Percentiles rank a stretch among this genome's conserved stretches.
These are phyloP conservation scores for Starmerella kuoi DNA, from an alignment of 805 yeast species.

Conservation along the genomic window DNA sequence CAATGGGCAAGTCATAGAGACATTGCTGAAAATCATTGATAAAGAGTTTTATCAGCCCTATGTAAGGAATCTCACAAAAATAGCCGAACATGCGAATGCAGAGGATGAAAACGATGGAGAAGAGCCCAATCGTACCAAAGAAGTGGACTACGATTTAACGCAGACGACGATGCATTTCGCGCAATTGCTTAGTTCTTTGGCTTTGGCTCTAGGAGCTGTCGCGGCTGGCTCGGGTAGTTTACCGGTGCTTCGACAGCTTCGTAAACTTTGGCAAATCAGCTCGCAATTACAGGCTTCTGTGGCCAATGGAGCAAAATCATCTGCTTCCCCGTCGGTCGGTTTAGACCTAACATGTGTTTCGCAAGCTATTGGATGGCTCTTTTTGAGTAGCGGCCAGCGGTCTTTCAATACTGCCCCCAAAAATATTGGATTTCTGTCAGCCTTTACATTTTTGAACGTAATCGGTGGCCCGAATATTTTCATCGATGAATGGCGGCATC, in stretches of 20 bases:
- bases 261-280: slow-evolving; percentile 38
- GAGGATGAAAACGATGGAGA: not conserved
- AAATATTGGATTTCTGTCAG: slow-evolving; percentile 53
- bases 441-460: slow-evolving; percentile 34
- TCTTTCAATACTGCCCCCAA: slow-evolving; percentile 54
- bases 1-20: slow-evolving; percentile 34
- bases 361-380: slow-evolving; percentile 75
- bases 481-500: slow-evolving; percentile 58
- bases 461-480: slow-evolving; percentile 14
- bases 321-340: slow-evolving; percentile 31
- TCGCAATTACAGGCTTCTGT: slow-evolving; percentile 10
- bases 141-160: not conserved
- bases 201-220: slow-evolving; percentile 54
- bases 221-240: slow-evolving; percentile 92
- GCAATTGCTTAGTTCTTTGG: slow-evolving; percentile 31
- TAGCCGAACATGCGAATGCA: not conserved
- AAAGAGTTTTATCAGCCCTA: slow-evolving; percentile 33
- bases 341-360: slow-evolving; percentile 70
- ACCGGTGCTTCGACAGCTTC: slow-evolving; percentile 56
- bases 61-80: slow-evolving; percentile 15
- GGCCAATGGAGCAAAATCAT: not conserved
- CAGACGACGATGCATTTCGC: slow-evolving; percentile 4
- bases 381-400: slow-evolving; percentile 86
- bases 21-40: slow-evolving; percentile 46
- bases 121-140: not conserved